Percentiles rank a stretch among this genome's conserved stretches.
Evolutionary conservation across 1,284 basidiomycete genomes (phyloP).

Genomic region (Ustilago curta): DNA sequence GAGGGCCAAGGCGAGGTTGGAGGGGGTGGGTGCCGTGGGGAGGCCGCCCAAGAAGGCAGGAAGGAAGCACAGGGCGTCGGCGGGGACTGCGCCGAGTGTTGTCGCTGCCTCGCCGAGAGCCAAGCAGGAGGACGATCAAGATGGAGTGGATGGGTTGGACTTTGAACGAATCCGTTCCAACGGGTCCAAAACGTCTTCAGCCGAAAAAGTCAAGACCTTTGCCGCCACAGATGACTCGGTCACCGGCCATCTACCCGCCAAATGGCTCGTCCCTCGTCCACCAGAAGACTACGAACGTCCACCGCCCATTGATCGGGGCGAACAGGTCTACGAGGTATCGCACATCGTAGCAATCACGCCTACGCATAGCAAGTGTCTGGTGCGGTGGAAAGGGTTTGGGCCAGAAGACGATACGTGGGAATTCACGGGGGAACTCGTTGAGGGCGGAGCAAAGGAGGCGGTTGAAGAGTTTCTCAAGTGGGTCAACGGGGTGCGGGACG

Average conservation of each 20-base stretch:
- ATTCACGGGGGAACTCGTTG: conserved; percentile 71
- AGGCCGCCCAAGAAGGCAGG: conserved; percentile 10
- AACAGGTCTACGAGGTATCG: conserved; percentile 42
- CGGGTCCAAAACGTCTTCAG: conserved; percentile 21
- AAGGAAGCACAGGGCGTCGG: background rate
- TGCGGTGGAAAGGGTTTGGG: conserved; percentile 76
- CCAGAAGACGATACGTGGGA: conserved; percentile 77
- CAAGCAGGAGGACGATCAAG: conserved; percentile 36
- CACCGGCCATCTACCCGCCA: conserved; percentile 50
- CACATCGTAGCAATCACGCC: conserved; percentile 45
- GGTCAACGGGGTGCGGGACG: conserved; percentile 27
- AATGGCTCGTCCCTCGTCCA: conserved; percentile 39
- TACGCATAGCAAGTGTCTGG: conserved; percentile 71
- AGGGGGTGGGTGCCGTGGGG: background rate
- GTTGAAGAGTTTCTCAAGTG: conserved; percentile 60
- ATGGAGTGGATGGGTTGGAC: conserved; percentile 32
- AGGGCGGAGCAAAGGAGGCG: conserved; percentile 72
- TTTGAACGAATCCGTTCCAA: conserved; percentile 32
- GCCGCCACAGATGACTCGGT: conserved; percentile 68
- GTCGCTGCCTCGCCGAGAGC: background rate
- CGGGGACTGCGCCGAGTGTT: conserved; percentile 7
- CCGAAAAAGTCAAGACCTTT: conserved; percentile 29
- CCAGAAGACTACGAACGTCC: conserved; percentile 31
- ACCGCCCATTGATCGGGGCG: conserved; percentile 24
- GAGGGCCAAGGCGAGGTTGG: conserved; percentile 64